phyloP scores from a whole-genome alignment of 2,329 filamentous ascomycete species.

The Sarocladiaceae sp. region DNA sequence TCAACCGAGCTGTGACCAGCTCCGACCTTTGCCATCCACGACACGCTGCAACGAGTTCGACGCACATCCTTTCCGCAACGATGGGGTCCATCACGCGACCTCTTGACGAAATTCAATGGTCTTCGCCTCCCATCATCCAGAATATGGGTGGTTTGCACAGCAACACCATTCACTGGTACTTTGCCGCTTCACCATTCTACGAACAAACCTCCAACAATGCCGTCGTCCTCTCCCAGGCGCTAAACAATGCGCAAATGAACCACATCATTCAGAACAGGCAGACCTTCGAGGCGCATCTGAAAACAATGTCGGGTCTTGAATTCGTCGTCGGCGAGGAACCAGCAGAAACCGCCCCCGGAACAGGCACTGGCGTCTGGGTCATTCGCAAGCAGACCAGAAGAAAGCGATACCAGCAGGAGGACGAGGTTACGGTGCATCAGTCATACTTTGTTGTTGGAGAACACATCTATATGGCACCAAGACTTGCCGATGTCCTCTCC shows the following conservation, averaged over 20 bases:
- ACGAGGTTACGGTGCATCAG: slow-evolving; percentile 42
- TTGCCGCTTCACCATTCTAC: slow-evolving; percentile 61
- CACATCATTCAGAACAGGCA: slow-evolving; percentile 54
- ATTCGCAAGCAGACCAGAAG: slow-evolving; percentile 61
- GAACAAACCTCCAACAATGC: slow-evolving; percentile 63
- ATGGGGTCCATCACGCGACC: slow-evolving; percentile 41
- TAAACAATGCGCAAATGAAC: slow-evolving; percentile 53
- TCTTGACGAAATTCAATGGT: slow-evolving; percentile 64
- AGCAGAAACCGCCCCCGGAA: slow-evolving; percentile 56
- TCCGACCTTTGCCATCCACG: no score
- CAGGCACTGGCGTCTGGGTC: slow-evolving; percentile 62
- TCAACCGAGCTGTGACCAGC: no score
- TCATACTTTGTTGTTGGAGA: slow-evolving; percentile 61
- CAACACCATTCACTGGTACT: slow-evolving; percentile 62
- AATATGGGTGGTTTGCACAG: slow-evolving; percentile 54
- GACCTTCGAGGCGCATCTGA: slow-evolving; percentile 55
- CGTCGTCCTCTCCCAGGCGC: slow-evolving; percentile 54
- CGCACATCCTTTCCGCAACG: slow-evolving; percentile 25
- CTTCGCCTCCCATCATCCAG: slow-evolving; percentile 41
- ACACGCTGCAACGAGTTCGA: no score
- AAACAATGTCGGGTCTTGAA: slow-evolving; percentile 60
- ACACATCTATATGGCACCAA: slow-evolving; percentile 61
- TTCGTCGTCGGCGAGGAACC: slow-evolving; percentile 61
- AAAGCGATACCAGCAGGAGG: slow-evolving; percentile 48
- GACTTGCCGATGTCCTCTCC: slow-evolving; percentile 51